Evolutionary conservation across 2,329 filamentous ascomycete species (phyloP), one percentile per base, ranked within the genome.

Genomic region (Colletotrichum sp.): DNA sequence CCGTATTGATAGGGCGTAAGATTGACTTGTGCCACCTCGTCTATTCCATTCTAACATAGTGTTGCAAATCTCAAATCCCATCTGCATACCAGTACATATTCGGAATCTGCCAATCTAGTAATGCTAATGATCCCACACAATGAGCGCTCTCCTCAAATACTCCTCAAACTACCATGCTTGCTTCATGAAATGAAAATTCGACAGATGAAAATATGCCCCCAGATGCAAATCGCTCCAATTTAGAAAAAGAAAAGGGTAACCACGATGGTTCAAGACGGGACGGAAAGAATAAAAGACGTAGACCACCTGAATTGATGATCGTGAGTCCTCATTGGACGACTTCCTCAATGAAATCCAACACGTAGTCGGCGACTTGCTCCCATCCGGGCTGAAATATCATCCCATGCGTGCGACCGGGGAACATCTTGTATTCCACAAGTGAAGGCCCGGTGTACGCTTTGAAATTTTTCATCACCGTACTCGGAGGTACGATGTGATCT

Each of bases 361-460:
- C 76, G 16, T 73, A 77, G 4, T 68, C 70, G 2, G 72, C 75
- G 15, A 78, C 69, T 6, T 76, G 68, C 22, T 78, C 72, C 77
- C 79, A 80, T 0, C 79, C 79, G 0, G 60, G 36, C 57, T 80
- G 79, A 19, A 79, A 79, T 7, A 80, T 64, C 61, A 79, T 78
- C 1, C 78, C 79, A 48, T 80, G 79, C 12, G 77, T 77, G 11
- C 72, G 52, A 1, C 78, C 78, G 12, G 78, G 71, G 19, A 80
- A 79, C 28, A 78, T 32, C 64, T 80, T 79, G 22, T 71, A 72
- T 19, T 80, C 75, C 16, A 80, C 78, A 2, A 74, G 11, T 1
- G 78, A 72, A 13, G 68, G 65, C 3, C 78, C 76, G 9, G 57
- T 60, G 48, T 80, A 80, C 3, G 78, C 75, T 5, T 71, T 68